These are phyloP conservation scores for Antrodiella citrinella DNA, from an alignment of 768 basidiomycete genomes.

Conservation along the genomic window DNA sequence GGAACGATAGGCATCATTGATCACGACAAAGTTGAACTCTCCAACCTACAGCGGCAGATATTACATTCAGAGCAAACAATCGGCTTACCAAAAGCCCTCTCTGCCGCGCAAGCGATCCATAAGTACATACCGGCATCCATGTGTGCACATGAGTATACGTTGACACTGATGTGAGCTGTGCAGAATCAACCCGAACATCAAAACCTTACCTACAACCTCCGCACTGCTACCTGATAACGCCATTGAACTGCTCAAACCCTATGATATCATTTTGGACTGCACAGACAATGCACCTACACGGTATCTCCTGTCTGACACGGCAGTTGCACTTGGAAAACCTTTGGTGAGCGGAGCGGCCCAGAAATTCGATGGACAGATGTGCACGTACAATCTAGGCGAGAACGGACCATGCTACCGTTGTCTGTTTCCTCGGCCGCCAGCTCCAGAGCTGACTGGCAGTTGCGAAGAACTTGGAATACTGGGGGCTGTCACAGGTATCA, in stretches of 20 bases:
- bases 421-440: slow-evolving; percentile 77
- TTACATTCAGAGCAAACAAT: slow-evolving; percentile 68
- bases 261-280: slow-evolving; percentile 84
- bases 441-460: slow-evolving; percentile 52
- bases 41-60: slow-evolving; percentile 92
- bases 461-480: slow-evolving; percentile 89
- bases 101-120: slow-evolving; percentile 63
- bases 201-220: slow-evolving; percentile 43
- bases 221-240: slow-evolving; percentile 62
- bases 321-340: slow-evolving; percentile 66
- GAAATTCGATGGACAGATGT: slow-evolving; percentile 74
- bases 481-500: slow-evolving; percentile 82
- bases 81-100: slow-evolving; percentile 74
- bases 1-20: slow-evolving; percentile 84
- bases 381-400: slow-evolving; percentile 59
- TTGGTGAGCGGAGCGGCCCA: slow-evolving; percentile 93
- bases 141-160: background rate
- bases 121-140: slow-evolving; percentile 34
- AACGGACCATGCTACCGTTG: slow-evolving; percentile 91
- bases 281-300: slow-evolving; percentile 91
- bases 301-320: slow-evolving; percentile 85
- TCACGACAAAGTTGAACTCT: slow-evolving; percentile 79
- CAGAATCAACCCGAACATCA: slow-evolving; percentile 72
- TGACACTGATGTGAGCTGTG: slow-evolving; percentile 1
- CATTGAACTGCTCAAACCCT: slow-evolving; percentile 44